These are phyloP conservation scores for Fusarium haematococcum DNA, from an alignment of 2,329 filamentous ascomycete genomes.

Conservation along the genomic window DNA sequence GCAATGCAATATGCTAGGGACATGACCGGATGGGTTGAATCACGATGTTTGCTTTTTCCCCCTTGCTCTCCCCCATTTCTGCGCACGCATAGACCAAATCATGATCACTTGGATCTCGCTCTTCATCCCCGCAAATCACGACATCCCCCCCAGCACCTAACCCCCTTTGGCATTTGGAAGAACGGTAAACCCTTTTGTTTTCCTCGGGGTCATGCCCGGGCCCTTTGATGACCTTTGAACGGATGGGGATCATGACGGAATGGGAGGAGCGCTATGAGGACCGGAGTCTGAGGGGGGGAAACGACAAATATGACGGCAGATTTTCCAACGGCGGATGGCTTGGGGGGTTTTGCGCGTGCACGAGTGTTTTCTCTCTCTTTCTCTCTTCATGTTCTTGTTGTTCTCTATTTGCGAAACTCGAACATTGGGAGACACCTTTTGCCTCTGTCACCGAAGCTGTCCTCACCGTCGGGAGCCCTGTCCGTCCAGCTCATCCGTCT, in stretches of 20 bases:
- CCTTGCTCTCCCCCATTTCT: slow-evolving; percentile 43
- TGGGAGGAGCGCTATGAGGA: slow-evolving; percentile 23
- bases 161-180: slow-evolving; percentile 35
- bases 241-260: slow-evolving; percentile 17
- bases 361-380: slow-evolving; percentile 36
- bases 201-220: slow-evolving; percentile 23
- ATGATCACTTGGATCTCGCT: slow-evolving; percentile 50
- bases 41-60: slow-evolving; percentile 44
- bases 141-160: slow-evolving; percentile 15
- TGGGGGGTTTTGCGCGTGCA: slow-evolving; percentile 33
- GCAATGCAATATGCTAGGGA: slow-evolving; percentile 38
- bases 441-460: background rate
- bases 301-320: slow-evolving; percentile 29
- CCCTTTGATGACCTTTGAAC: slow-evolving; percentile 9
- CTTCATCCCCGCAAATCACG: slow-evolving; percentile 32
- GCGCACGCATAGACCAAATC: slow-evolving; percentile 54
- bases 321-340: slow-evolving; percentile 26
- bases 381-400: slow-evolving; percentile 9
- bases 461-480: background rate
- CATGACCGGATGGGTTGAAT: slow-evolving; percentile 48
- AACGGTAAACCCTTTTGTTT: slow-evolving; percentile 17
- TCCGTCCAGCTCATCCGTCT: slow-evolving; percentile 5
- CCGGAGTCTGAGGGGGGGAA: slow-evolving; percentile 9
- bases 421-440: slow-evolving; percentile 16
- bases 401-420: slow-evolving; percentile 8